Conservation (phyloP, 2,329 filamentous ascomycete genomes). For the Colletotrichum sp. region DNA sequence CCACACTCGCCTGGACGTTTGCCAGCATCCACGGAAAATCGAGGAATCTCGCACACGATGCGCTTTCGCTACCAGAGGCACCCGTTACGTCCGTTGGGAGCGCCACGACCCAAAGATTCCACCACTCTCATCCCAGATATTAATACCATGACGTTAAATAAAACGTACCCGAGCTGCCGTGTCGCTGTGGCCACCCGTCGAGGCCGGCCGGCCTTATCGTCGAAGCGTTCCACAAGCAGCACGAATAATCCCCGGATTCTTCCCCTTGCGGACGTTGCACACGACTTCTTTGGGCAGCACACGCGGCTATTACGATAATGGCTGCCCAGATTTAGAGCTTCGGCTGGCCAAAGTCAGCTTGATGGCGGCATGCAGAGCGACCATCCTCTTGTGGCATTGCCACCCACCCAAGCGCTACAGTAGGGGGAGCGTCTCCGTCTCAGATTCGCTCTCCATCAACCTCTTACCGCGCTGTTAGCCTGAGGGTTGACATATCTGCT, state of each 20-base stretch:
- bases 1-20: neutral
- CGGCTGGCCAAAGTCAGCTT: neutral
- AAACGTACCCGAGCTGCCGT: neutral
- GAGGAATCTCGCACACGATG: neutral
- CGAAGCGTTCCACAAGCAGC: neutral
- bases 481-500: neutral
- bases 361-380: neutral
- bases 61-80: neutral
- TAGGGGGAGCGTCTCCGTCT: neutral
- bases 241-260: conserved; percentile 5
- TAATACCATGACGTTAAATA: conserved; percentile 3
- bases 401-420: neutral
- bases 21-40: neutral
- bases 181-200: neutral
- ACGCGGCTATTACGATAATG: neutral
- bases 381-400: neutral
- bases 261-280: neutral
- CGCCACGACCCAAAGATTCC: neutral
- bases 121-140: neutral
- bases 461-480: neutral
- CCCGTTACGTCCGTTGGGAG: neutral
- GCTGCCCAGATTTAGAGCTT: neutral
- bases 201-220: conserved; percentile 11
- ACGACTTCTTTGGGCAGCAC: neutral
- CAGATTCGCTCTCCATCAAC: neutral